Evolutionary conservation across 768 basidiomycete species (phyloP).

Genomic region (Kwoniella shandongensis): DNA sequence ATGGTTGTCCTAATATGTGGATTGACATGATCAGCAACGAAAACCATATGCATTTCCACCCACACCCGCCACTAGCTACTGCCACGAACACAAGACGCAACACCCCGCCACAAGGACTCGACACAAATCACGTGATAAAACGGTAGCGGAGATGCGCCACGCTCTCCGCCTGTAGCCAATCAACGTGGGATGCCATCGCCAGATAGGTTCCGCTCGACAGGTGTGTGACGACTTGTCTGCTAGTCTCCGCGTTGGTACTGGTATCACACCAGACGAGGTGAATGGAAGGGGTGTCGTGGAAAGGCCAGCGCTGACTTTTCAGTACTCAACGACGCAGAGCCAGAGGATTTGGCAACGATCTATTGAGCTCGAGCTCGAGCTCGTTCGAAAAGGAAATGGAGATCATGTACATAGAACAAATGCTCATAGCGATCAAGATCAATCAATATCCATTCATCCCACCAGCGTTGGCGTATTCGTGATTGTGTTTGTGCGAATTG

Average conservation of each 20-base stretch:
- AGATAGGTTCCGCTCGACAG: no score
- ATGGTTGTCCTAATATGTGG: background rate
- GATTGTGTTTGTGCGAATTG: no score
- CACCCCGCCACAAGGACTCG: no score
- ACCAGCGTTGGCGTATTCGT: background rate
- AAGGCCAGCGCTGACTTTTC: background rate
- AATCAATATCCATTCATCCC: constrained; percentile 1
- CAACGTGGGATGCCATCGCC: background rate
- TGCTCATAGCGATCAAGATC: constrained; percentile 14
- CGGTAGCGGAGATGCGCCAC: background rate
- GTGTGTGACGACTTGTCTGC: no score
- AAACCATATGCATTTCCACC: constrained; percentile 1
- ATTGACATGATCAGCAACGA: constrained; percentile 3
- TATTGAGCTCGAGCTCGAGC: background rate
- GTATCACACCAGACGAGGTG: no score
- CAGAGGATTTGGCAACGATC: background rate
- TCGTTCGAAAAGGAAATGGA: background rate
- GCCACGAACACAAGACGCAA: no score
- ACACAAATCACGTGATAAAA: constrained; percentile 1
- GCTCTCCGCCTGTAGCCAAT: background rate
- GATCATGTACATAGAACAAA: constrained; percentile 15
- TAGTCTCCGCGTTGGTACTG: no score
- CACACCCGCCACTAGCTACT: no score
- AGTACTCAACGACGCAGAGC: background rate
- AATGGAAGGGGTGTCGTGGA: no score